These are phyloP conservation scores for Calocybe cyanea DNA, from an alignment of 768 basidiomycete species.

Conservation along the genomic window DNA sequence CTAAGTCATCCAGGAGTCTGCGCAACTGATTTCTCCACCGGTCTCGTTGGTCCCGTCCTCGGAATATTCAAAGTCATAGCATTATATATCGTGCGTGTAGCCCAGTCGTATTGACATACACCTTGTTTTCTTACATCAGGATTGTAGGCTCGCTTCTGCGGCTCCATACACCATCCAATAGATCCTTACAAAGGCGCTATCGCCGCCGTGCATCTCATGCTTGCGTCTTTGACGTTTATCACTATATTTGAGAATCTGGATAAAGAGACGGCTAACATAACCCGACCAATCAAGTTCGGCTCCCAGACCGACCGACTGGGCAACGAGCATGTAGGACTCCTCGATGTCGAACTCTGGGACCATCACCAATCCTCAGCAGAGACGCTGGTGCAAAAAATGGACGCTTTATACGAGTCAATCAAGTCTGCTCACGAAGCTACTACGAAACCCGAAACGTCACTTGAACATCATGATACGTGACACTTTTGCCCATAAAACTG, in stretches of 20 bases:
- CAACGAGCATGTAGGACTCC: conserved; percentile 43
- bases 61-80: conserved; percentile 44
- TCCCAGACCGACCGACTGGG: conserved; percentile 60
- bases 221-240: conserved; percentile 53
- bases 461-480: conserved; percentile 8
- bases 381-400: conserved; percentile 51
- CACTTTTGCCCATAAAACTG: not conserved
- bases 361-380: conserved; percentile 43
- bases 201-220: conserved; percentile 59
- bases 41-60: conserved; percentile 39
- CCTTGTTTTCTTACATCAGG: conserved; percentile 3
- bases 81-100: conserved; percentile 60
- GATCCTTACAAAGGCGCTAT: conserved; percentile 60
- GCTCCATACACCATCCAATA: conserved; percentile 67
- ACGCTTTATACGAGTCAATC: conserved; percentile 42
- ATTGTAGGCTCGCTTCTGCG: conserved; percentile 59
- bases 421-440: conserved; percentile 21
- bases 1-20: conserved; percentile 68
- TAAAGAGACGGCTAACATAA: conserved; percentile 14
- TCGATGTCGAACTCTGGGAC: conserved; percentile 48
- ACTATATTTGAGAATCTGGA: conserved; percentile 26
- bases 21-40: conserved; percentile 55
- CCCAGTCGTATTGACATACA: not conserved
- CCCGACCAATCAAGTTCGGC: conserved; percentile 45
- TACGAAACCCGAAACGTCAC: conserved; percentile 10